Percentiles rank a stretch among this genome's conserved stretches.
Evolutionary conservation across 2,329 filamentous ascomycete species (phyloP).

Genomic region (Cercospora sp.): DNA sequence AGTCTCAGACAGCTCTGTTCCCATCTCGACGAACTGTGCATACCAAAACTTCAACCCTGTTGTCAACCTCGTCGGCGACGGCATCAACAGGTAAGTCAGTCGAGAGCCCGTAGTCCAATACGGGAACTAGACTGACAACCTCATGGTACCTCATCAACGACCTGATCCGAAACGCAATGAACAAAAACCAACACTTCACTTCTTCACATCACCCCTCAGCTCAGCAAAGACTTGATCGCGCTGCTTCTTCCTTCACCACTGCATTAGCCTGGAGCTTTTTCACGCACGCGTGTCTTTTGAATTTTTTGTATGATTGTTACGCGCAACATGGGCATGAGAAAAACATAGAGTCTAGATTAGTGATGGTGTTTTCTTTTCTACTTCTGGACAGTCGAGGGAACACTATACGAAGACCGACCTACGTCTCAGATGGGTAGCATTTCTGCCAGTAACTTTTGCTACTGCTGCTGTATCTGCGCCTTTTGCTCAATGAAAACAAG

Average conservation of each 20-base stretch:
- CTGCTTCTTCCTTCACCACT: conserved; percentile 8
- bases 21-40: conserved; percentile 35
- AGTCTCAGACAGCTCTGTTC: conserved; percentile 31
- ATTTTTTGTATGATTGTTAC: conserved; percentile 25
- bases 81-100: conserved; percentile 26
- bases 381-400: conserved; percentile 1
- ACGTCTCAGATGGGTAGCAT: neutral
- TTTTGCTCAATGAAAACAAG: conserved; percentile 24
- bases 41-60: conserved; percentile 43
- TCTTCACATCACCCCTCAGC: neutral
- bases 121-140: conserved; percentile 5
- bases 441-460: neutral
- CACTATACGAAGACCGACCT: neutral
- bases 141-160: conserved; percentile 8
- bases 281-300: neutral
- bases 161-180: conserved; percentile 1
- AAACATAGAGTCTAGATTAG: conserved; percentile 28
- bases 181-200: conserved; percentile 2
- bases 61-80: conserved; percentile 39
- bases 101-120: neutral
- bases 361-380: conserved; percentile 20
- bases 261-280: conserved; percentile 25
- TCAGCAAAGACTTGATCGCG: conserved; percentile 1
- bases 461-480: conserved; percentile 13
- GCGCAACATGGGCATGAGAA: conserved; percentile 25